Evolutionary conservation across 1,284 basidiomycete species (phyloP), one percentile per base, ranked within the genome.

Genomic region (Ustilago xerochloae): DNA sequence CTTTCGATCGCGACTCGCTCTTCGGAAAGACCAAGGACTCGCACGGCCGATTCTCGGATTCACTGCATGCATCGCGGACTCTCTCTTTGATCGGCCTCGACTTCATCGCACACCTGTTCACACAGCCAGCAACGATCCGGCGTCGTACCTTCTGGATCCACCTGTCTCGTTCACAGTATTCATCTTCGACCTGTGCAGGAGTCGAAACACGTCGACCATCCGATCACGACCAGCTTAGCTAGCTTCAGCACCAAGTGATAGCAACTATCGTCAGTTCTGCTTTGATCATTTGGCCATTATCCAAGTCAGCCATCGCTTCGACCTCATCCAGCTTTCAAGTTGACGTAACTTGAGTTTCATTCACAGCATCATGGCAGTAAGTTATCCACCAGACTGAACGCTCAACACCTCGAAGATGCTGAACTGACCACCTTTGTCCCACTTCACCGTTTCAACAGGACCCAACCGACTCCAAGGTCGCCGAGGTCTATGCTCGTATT

Each of bases 401-500:
- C 32, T 6, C 13, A 35, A 20, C 13, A 15, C 9, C 16, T 32
- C 20, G 32, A 35, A 13, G 9, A 46, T 39, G 32, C 16, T 33
- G 32, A 12, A 22, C 15, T 12, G 24, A 35, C 45, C 15, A 26
- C 30, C 32, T 33, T 46, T 41, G 13, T 26, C 18, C 39, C 39
- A 16, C 26, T 20, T n/a, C 10, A 8, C 20, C 28, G 16, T 29
- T 26, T 22, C 18, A 6, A 29, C 63, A 75, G 73, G 74, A 83
- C 60, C 64, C 81, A 28, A 75, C 66, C 85, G 91, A 93, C 88
- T 90, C 90, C 88, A 94, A 94, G 89, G 93, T 96, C 84, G 90
- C 92, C 85, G 93, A 94, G 86, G 90, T 95, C 81, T 90, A 91
- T 86, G 91, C 90, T 85, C 91, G 92, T 85, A 95, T 96, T 85